Percentiles rank a stretch among this genome's conserved stretches.
phyloP scores from a whole-genome alignment of 257 asterid genomes.

The Cordia subcordata region DNA sequence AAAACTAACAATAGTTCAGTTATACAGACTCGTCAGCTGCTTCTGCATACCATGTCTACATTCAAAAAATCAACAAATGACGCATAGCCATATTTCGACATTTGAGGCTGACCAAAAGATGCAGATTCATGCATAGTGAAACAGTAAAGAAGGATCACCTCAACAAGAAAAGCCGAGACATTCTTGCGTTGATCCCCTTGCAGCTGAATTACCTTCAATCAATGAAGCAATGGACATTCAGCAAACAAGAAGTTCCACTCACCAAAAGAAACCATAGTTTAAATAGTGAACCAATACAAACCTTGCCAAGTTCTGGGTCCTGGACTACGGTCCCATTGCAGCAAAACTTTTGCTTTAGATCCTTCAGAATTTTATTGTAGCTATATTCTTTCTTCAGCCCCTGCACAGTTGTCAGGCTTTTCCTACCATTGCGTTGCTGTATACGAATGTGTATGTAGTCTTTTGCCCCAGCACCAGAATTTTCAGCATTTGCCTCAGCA shows the following conservation, averaged over 20 bases:
- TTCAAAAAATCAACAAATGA: too few relatives aligned
- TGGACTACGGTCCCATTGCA: conserved; percentile 95
- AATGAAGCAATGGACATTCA: background rate
- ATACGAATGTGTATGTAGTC: conserved; percentile 64
- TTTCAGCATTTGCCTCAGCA: conserved; percentile 76
- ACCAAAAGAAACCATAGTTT: background rate
- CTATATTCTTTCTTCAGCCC: conserved; percentile 66
- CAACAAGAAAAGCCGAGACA: conserved; percentile 64
- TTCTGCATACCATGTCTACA: too few relatives aligned
- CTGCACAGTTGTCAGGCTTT: conserved; percentile 71
- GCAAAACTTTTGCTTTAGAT: conserved; percentile 85
- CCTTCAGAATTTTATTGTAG: conserved; percentile 65
- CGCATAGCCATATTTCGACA: too few relatives aligned
- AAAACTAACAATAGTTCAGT: too few relatives aligned
- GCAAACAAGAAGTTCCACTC: background rate
- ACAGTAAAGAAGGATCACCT: conserved; percentile 27
- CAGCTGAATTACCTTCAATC: conserved; percentile 71
- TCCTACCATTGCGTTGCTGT: conserved; percentile 70
- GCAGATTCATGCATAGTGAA: background rate
- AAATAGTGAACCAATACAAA: conserved; percentile 4
- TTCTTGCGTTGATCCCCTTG: conserved; percentile 89
- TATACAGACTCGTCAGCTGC: too few relatives aligned
- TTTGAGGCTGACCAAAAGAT: too few relatives aligned
- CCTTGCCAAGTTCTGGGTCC: conserved; percentile 92
- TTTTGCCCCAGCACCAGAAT: conserved; percentile 65